These are phyloP conservation scores for Nicotiana paniculata DNA, from an alignment of 257 asterid genomes.

Conservation along the genomic window DNA sequence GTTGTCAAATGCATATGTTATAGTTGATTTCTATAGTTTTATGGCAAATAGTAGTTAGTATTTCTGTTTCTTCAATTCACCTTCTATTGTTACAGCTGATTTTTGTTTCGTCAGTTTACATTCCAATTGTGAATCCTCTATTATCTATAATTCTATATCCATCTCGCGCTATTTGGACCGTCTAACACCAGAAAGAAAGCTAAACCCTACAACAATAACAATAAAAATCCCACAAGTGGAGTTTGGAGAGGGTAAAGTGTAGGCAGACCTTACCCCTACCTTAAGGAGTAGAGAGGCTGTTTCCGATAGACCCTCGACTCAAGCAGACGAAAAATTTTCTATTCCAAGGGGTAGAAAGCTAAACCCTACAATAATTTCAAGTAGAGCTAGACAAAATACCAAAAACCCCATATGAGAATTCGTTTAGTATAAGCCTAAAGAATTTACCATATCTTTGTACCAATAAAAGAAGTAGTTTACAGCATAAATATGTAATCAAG, in stretches of 20 bases:
- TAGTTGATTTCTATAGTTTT: neutral
- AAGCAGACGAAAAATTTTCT: no score
- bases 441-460: no score
- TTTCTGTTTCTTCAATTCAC: no score
- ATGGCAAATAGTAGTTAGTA: neutral
- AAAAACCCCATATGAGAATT: neutral
- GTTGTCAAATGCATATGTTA: neutral
- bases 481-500: no score
- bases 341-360: neutral
- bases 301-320: no score
- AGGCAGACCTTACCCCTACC: no score
- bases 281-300: no score
- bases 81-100: no score
- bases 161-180: neutral
- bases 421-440: neutral
- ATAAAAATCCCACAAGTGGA: no score
- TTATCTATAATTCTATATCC: neutral
- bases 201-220: neutral
- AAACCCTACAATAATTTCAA: neutral
- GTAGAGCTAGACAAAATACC: neutral
- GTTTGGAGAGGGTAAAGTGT: no score
- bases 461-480: neutral
- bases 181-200: neutral
- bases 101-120: no score
- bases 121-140: neutral